phyloP scores from a whole-genome alignment of 768 basidiomycete genomes.

The Boletus rubescentipes region DNA sequence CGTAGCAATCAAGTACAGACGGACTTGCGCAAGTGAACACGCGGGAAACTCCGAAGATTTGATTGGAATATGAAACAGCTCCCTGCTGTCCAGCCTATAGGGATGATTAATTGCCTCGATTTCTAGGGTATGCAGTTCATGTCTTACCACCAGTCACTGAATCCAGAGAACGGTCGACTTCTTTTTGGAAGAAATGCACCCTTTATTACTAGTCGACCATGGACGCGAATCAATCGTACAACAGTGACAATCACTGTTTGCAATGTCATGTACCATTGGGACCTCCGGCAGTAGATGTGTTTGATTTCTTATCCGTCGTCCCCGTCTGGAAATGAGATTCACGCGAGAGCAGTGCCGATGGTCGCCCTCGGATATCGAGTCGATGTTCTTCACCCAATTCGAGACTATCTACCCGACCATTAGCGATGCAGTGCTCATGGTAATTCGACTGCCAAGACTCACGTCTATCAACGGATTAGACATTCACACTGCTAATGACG shows the following conservation, averaged over 20 bases:
- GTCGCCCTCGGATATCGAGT: slow-evolving; percentile 43
- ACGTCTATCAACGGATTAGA: slow-evolving; percentile 39
- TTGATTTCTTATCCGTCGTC: slow-evolving; percentile 29
- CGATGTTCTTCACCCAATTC: slow-evolving; percentile 41
- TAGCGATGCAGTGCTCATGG: slow-evolving; percentile 5
- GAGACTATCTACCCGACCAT: slow-evolving; percentile 40
- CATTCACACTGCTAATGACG: slow-evolving; percentile 27
- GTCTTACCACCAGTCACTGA: slow-evolving; percentile 41
- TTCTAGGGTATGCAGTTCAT: slow-evolving; percentile 16
- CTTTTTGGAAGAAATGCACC: slow-evolving; percentile 37
- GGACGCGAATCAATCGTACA: slow-evolving; percentile 8
- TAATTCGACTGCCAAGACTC: slow-evolving; percentile 21
- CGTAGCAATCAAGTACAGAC: slow-evolving; percentile 6
- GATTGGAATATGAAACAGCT: slow-evolving; percentile 41
- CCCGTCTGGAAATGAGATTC: slow-evolving; percentile 24
- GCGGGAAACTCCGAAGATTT: slow-evolving; percentile 42
- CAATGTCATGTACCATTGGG: slow-evolving; percentile 42
- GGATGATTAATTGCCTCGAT: slow-evolving; percentile 17
- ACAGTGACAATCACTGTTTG: slow-evolving; percentile 28
- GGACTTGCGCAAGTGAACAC: slow-evolving; percentile 29
- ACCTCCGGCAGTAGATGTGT: slow-evolving; percentile 42
- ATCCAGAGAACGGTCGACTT: slow-evolving; percentile 34
- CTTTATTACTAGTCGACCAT: slow-evolving; percentile 21
- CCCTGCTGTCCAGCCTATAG: slow-evolving; percentile 33
- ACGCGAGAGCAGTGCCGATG: slow-evolving; percentile 36